These are phyloP conservation scores for Strobilomyces confusus DNA, from an alignment of 768 basidiomycete genomes.

Conservation along the genomic window DNA sequence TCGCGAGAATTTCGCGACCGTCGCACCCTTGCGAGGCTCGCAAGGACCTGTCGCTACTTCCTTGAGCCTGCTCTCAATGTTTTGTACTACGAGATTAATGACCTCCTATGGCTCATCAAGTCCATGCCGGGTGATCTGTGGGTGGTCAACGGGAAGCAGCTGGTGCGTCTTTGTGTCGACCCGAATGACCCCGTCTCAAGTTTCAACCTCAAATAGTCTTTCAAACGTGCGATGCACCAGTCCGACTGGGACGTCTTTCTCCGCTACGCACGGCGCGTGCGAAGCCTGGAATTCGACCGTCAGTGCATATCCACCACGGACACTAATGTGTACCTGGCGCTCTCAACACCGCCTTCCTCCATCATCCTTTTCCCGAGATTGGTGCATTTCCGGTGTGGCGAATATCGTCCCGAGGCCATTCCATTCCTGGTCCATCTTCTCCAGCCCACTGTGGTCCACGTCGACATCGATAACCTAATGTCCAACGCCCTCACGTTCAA, in stretches of 20 bases:
- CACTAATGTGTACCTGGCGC: conserved; percentile 17
- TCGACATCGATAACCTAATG: conserved; percentile 29
- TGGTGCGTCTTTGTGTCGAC: conserved; percentile 15
- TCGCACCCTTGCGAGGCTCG: conserved; percentile 30
- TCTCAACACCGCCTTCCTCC: conserved; percentile 14
- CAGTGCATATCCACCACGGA: conserved; percentile 24
- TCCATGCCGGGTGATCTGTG: conserved; percentile 31
- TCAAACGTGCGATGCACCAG: conserved; percentile 18
- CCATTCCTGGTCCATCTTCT: conserved; percentile 26
- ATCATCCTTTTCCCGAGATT: conserved; percentile 24
- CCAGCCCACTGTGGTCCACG: conserved; percentile 22
- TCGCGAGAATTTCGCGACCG: conserved; percentile 29
- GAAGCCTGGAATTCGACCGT: conserved; percentile 30
- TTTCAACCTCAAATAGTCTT: conserved; percentile 14
- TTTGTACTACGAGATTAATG: conserved; percentile 29
- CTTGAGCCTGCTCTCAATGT: conserved; percentile 31
- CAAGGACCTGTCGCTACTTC: conserved; percentile 30
- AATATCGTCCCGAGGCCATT: conserved; percentile 20
- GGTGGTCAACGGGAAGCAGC: conserved; percentile 29
- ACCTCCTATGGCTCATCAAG: conserved; percentile 31
- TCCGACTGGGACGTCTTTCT: conserved; percentile 30
- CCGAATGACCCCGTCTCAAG: background rate
- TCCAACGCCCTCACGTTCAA: conserved; percentile 18
- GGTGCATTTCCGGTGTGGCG: conserved; percentile 27
- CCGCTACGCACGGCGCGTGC: conserved; percentile 27